A percentile compares a stretch with the other conserved stretches of the same genome.
Evolutionary conservation across 176 grass and related monocot genomes (phyloP).

Genomic region (Carex littledalei): DNA sequence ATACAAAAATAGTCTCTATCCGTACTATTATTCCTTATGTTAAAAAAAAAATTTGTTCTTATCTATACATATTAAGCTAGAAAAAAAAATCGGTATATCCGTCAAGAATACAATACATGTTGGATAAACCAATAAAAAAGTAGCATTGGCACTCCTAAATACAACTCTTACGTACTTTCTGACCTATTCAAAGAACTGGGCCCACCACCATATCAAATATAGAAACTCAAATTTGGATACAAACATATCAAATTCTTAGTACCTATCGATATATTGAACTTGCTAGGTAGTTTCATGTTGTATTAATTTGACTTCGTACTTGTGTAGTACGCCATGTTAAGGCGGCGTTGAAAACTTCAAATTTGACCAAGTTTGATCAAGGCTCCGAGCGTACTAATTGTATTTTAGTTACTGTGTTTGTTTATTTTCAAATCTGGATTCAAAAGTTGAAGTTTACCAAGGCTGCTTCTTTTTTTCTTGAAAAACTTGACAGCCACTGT

Average conservation of each 20-base stretch:
- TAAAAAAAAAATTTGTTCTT: too few species aligned
- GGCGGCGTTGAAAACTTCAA: not conserved
- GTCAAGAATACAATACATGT: too few species aligned
- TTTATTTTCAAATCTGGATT: not conserved
- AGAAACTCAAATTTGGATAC: not conserved
- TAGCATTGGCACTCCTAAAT: too few species aligned
- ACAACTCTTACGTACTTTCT: not conserved
- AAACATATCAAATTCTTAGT: not conserved
- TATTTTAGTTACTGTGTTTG: not conserved
- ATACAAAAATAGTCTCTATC: too few species aligned
- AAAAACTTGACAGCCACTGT: too few species aligned
- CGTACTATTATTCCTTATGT: too few species aligned
- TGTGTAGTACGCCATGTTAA: not conserved
- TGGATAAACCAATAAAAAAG: too few species aligned
- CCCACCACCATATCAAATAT: not conserved
- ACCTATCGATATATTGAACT: not conserved
- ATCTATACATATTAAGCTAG: too few species aligned
- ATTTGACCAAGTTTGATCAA: not conserved
- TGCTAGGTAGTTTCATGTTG: not conserved
- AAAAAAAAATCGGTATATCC: too few species aligned
- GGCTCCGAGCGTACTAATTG: not conserved
- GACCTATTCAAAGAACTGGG: not conserved
- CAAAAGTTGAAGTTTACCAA: not conserved
- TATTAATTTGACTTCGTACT: constrained; percentile 3
- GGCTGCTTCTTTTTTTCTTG: not conserved